Base-by-base conservation (phyloP, 345 rosid species). In the Sisymbrium altissimum region DNA sequence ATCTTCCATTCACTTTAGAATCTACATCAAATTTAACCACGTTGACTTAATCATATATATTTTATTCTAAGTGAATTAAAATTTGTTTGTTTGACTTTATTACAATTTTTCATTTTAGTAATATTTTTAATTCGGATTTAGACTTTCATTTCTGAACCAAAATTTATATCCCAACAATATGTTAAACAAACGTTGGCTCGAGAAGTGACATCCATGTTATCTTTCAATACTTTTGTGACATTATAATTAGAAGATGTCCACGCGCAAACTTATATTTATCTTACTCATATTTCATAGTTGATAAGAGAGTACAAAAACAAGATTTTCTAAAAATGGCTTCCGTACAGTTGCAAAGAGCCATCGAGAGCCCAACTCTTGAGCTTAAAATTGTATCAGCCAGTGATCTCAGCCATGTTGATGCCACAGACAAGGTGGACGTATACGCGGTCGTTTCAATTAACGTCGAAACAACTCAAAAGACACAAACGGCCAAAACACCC, bases 311-410 rank as follows among this genome's bases (percentile, higher is more conserved):
- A 44, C 14, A 64, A 64, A 1, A 5, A 18, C 25, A 10, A 13
- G 2, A 30, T 12, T 6, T 13, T 14, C 23, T 23, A 11, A 13
- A 18, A 54, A 55, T 73, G 77, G 18, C 64, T 64, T 43, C 70
- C 17, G 21, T 30, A 38, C 40, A 35, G 41, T 21, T 68, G 64
- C 68, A 61, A 41, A 75, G 5, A 32, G 53, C 45, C 7, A 87
- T 85, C 85, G 89, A 83, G 50, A 66, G 64, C 39, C 84, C 84
- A n/a, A 56, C 79, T 41, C 73, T 93, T 6, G 90, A 93, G 17
- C 78, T 93, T 79, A 90, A 85, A 73, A 61, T 88, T 8, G 70
- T 78, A 72, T 86, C 93, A 12, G 98, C 96, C 15, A 83, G 77
- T 45, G 82, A 79, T 41, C 74, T 93, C 30, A 83, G 80, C 73